Evolutionary conservation across 1,284 basidiomycete species (phyloP).

Genomic region (Cryptococcus sp.): DNA sequence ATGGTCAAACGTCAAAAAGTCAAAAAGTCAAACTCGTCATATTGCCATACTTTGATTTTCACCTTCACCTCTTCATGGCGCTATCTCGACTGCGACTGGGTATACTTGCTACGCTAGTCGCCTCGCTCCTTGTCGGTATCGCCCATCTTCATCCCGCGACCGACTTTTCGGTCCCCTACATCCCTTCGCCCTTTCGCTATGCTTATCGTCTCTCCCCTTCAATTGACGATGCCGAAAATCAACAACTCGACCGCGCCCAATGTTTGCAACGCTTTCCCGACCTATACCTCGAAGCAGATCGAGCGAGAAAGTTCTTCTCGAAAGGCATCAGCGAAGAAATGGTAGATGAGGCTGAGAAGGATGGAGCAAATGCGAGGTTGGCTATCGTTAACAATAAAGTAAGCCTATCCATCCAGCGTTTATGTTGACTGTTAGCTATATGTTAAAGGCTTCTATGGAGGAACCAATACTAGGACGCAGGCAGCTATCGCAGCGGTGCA

Average conservation of each 20-base stretch:
- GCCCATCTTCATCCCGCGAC: too few species aligned
- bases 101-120: too few species aligned
- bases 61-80: too few species aligned
- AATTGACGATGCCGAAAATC: constrained; percentile 8
- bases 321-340: constrained; percentile 32
- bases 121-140: too few species aligned
- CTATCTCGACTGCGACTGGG: too few species aligned
- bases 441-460: constrained; percentile 34
- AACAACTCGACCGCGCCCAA: constrained; percentile 26
- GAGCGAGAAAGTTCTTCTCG: constrained; percentile 28
- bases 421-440: constrained; percentile 25
- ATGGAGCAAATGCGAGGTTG: constrained; percentile 30
- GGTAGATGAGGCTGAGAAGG: constrained; percentile 35
- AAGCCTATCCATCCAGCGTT: constrained; percentile 1
- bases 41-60: too few species aligned
- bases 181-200: too few species aligned
- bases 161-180: too few species aligned
- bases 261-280: constrained; percentile 32
- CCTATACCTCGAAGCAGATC: constrained; percentile 40
- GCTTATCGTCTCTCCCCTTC: neutral
- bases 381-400: constrained; percentile 39
- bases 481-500: constrained; percentile 30
- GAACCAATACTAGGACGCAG: constrained; percentile 27
- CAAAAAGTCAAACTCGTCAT: too few species aligned
- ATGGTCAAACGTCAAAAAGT: too few species aligned